Percentiles rank a stretch among this genome's conserved stretches.
Conservation (phyloP, 2,329 filamentous ascomycete genomes). For the Aspergillus novofumigatus region DNA sequence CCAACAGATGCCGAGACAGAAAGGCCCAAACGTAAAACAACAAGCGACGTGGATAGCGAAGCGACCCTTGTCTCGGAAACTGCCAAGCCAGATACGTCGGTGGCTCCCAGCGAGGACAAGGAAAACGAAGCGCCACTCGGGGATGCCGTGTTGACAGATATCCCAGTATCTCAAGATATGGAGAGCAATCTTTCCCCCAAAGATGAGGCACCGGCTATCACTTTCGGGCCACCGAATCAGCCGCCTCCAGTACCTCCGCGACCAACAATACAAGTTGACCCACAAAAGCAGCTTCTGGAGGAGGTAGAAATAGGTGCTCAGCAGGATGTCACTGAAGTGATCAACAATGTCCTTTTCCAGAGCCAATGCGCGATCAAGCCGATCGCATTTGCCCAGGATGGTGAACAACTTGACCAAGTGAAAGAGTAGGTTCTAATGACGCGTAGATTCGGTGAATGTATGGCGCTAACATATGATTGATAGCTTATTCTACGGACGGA, state of each 20-base stretch:
- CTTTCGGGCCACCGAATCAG: slow-evolving; percentile 38
- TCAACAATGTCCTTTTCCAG: slow-evolving; percentile 85
- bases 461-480: not conserved
- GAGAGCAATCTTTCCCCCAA: slow-evolving; percentile 5
- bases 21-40: slow-evolving; percentile 21
- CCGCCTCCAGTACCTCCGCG: slow-evolving; percentile 59
- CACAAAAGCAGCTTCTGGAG: slow-evolving; percentile 38
- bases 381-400: slow-evolving; percentile 59
- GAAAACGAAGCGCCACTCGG: slow-evolving; percentile 32
- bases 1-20: slow-evolving; percentile 13
- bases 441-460: not conserved
- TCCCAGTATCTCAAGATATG: slow-evolving; percentile 7
- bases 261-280: slow-evolving; percentile 33
- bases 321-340: slow-evolving; percentile 94
- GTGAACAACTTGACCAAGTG: slow-evolving; percentile 76
- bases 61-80: slow-evolving; percentile 34
- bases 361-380: slow-evolving; percentile 83
- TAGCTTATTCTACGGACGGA: slow-evolving; percentile 50
- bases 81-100: slow-evolving; percentile 15
- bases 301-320: slow-evolving; percentile 64
- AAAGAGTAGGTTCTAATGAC: slow-evolving; percentile 50
- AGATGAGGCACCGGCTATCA: slow-evolving; percentile 3
- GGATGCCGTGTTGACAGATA: slow-evolving; percentile 20
- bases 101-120: slow-evolving; percentile 30
- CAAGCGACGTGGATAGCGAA: slow-evolving; percentile 29